phyloP scores from a whole-genome alignment of 345 rosid genomes.

The Lepidium aucheri region DNA sequence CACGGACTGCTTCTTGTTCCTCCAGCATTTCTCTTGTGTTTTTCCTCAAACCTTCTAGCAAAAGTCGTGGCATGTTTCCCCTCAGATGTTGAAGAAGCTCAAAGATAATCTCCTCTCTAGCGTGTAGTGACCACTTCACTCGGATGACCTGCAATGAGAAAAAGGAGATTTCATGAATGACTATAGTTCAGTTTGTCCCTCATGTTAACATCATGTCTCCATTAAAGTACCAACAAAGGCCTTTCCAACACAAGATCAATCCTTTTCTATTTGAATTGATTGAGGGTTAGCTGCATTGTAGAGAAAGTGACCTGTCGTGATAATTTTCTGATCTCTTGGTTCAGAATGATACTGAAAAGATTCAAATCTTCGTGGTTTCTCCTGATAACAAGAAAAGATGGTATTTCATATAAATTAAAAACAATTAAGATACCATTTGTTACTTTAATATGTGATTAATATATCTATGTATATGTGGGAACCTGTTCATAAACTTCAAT shows the following conservation, averaged over 20 bases:
- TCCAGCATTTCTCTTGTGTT: slow-evolving; percentile 84
- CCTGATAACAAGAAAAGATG: slow-evolving; percentile 33
- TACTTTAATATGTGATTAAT: not conserved
- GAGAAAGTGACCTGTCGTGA: slow-evolving; percentile 55
- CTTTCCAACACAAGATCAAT: not conserved
- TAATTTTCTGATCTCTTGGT: slow-evolving; percentile 83
- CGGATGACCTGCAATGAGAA: slow-evolving; percentile 58
- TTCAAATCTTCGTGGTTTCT: slow-evolving; percentile 82
- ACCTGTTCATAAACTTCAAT: slow-evolving; percentile 94
- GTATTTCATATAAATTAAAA: not conserved
- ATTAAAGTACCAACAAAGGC: not conserved
- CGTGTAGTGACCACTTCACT: slow-evolving; percentile 99
- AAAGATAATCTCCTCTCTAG: slow-evolving; percentile 88
- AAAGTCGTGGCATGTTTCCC: slow-evolving; percentile 42
- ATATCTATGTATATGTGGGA: not conserved
- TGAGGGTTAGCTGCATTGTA: not conserved
- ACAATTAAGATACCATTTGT: not conserved
- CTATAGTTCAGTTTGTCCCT: not conserved
- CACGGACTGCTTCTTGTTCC: slow-evolving; percentile 99
- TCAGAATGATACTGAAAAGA: slow-evolving; percentile 76
- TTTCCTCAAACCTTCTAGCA: slow-evolving; percentile 60
- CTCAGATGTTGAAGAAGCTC: slow-evolving; percentile 85
- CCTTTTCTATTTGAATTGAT: not conserved
- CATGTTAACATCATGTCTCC: not conserved
- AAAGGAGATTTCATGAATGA: not conserved